Percentiles rank a stretch among this genome's conserved stretches.
phyloP scores from a whole-genome alignment of 23 red algal genomes.

The Gracilaria vermiculophylla region DNA sequence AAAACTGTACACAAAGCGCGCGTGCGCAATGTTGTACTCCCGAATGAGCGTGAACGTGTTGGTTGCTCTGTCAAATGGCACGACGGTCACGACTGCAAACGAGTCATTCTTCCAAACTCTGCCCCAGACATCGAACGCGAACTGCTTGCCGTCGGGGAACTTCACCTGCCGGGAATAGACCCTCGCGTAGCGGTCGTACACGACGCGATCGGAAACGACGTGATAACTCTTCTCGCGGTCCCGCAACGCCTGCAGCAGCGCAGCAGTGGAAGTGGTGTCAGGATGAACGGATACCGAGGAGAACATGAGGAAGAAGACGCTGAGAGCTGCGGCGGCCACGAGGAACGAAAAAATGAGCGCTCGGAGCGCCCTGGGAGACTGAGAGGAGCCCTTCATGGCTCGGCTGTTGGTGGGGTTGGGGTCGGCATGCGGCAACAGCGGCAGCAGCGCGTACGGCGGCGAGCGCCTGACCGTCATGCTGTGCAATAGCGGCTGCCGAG shows the following conservation, averaged over 20 bases:
- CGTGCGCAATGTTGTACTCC: constrained; percentile 66
- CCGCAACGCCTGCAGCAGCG: constrained; percentile 17
- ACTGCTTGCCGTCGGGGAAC: constrained; percentile 33
- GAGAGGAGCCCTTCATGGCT: constrained; percentile 20
- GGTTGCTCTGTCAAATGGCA: constrained; percentile 51
- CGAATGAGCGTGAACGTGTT: constrained; percentile 67
- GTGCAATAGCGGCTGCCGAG: no score
- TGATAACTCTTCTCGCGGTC: constrained; percentile 3
- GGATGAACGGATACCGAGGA: background rate
- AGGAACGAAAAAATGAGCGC: constrained; percentile 4
- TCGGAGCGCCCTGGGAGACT: background rate
- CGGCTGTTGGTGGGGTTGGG: background rate
- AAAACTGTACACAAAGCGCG: constrained; percentile 52
- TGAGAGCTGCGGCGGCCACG: background rate
- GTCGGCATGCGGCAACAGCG: background rate
- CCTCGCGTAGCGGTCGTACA: constrained; percentile 66
- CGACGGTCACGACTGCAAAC: constrained; percentile 59
- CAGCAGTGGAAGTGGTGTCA: constrained; percentile 27
- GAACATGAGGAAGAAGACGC: background rate
- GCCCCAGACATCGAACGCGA: constrained; percentile 55
- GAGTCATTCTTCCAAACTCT: constrained; percentile 72
- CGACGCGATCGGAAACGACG: constrained; percentile 40
- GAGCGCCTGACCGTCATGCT: background rate
- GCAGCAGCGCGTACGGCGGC: background rate
- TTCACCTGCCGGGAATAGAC: constrained; percentile 50